Base-by-base conservation (phyloP, 1,284 basidiomycete species). In the Moniliella sp. region DNA sequence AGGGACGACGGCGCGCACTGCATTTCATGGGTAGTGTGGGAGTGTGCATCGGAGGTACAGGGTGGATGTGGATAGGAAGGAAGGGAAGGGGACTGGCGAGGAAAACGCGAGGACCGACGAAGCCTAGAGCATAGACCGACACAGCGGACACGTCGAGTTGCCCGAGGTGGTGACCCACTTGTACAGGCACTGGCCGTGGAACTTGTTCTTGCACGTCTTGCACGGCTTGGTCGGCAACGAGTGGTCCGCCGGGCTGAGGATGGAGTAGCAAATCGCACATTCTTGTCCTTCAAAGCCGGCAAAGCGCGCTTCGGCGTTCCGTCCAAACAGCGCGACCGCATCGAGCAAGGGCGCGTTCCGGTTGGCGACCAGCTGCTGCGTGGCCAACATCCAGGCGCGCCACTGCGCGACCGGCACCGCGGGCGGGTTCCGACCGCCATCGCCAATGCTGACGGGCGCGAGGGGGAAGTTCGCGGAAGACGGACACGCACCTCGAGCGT, bases 341-440 rank as follows among this genome's bases (percentile, higher is more conserved):
- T 97, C 91, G 17, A 81, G 69, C 25, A 99, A 78, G 27, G 77
- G 72, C 3, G 86, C 86, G 53, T 88, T 86, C 77, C 84, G 33
- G 17, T 34, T 50, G 3, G 78, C 81, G 35, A 91, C 75, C 15
- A 78, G 75, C 64, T 93, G 86, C 59, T 88, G 83, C 17, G 93
- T 76, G 14, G 75, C 79, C 21, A 97, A 69, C 36, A 93, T 67
- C 91, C 88, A 97, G 1, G 79, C 77, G 41, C 84, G 67, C 86
- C 88, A 94, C 38, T 74, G 72, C 39, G 75, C 75, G 53, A 93
- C 86, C 14, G 78, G 73, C 3, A 97, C 82, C 2, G 82, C 84
- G 93, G 75, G 39, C 74, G 70, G 53, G 76, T 74, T 28, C 78
- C 67, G 50, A 91, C 86, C 47, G 73, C 72, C 14, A 94, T 75